Conservation (phyloP, 2,329 filamentous ascomycete species). For the Pyrenophora teres region DNA sequence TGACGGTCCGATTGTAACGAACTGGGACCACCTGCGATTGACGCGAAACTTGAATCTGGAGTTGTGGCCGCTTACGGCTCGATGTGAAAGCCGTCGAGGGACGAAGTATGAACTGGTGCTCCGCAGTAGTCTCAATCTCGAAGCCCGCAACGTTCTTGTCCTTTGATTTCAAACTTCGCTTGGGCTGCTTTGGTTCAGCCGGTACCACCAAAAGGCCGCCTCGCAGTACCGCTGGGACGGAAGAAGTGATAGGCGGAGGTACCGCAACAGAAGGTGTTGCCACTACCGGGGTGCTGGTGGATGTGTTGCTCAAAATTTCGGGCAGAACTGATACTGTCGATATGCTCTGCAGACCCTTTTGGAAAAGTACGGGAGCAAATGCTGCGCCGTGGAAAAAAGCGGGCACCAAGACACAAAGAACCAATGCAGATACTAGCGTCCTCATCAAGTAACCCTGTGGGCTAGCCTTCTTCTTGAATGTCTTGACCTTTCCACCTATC, state of each 20-base stretch:
- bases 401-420: slow-evolving; percentile 24
- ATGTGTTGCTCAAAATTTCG: slow-evolving; percentile 1
- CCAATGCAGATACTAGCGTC: slow-evolving; percentile 17
- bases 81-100: slow-evolving; percentile 52
- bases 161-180: slow-evolving; percentile 17
- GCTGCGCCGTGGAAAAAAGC: slow-evolving; percentile 21
- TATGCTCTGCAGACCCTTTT: slow-evolving; percentile 9
- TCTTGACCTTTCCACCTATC: slow-evolving; percentile 8
- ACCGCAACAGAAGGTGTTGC: slow-evolving; percentile 4
- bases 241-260: slow-evolving; percentile 4
- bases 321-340: slow-evolving; percentile 7
- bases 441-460: slow-evolving; percentile 4
- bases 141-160: slow-evolving; percentile 49
- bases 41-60: slow-evolving; percentile 57
- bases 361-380: slow-evolving; percentile 16
- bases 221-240: slow-evolving; percentile 11
- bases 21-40: slow-evolving; percentile 51
- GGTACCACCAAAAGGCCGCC: slow-evolving; percentile 28
- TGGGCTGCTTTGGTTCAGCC: slow-evolving; percentile 11
- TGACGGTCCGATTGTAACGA: slow-evolving; percentile 55
- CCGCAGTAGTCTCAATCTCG: slow-evolving; percentile 59
- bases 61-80: slow-evolving; percentile 51
- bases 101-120: slow-evolving; percentile 59
- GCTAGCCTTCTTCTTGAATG: slow-evolving; percentile 12
- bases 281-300: slow-evolving; percentile 8